phyloP scores from a whole-genome alignment of 352 stramenopile species.

The Globisporangium recalcitrans region DNA sequence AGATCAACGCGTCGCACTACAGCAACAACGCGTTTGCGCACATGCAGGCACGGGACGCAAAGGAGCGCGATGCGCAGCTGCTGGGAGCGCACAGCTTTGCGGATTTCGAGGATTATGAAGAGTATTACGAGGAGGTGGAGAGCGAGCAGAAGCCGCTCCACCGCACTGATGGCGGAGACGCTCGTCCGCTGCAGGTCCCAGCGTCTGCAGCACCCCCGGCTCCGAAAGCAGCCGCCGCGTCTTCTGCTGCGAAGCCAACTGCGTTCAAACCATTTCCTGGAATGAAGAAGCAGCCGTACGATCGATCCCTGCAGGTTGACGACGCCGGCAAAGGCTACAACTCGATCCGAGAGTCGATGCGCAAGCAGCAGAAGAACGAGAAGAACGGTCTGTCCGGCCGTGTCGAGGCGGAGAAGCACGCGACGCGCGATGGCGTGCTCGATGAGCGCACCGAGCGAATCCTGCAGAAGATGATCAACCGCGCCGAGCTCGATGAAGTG shows the following conservation, averaged over 20 bases:
- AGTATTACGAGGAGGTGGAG: slow-evolving; percentile 11
- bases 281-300: slow-evolving; percentile 33
- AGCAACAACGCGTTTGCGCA: slow-evolving; percentile 32
- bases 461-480: slow-evolving; percentile 72
- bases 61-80: slow-evolving; percentile 27
- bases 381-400: slow-evolving; percentile 49
- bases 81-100: slow-evolving; percentile 40
- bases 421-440: slow-evolving; percentile 71
- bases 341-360: slow-evolving; percentile 48
- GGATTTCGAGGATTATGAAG: slow-evolving; percentile 14
- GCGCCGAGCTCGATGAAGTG: slow-evolving; percentile 60
- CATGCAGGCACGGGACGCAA: slow-evolving; percentile 19
- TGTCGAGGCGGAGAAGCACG: slow-evolving; percentile 44
- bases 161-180: neutral
- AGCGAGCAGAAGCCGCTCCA: neutral
- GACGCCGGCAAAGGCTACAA: slow-evolving; percentile 38
- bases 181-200: slow-evolving; percentile 2
- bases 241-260: slow-evolving; percentile 10
- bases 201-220: neutral
- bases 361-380: slow-evolving; percentile 47
- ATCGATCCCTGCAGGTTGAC: slow-evolving; percentile 26
- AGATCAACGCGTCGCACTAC: slow-evolving; percentile 34
- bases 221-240: neutral
- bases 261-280: slow-evolving; percentile 13
- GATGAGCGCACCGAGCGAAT: slow-evolving; percentile 68